A percentile compares a stretch with the other conserved stretches of the same genome.
Conservation (phyloP, 371 early-diverging fungal species). For the Funneliformis caledonium region DNA sequence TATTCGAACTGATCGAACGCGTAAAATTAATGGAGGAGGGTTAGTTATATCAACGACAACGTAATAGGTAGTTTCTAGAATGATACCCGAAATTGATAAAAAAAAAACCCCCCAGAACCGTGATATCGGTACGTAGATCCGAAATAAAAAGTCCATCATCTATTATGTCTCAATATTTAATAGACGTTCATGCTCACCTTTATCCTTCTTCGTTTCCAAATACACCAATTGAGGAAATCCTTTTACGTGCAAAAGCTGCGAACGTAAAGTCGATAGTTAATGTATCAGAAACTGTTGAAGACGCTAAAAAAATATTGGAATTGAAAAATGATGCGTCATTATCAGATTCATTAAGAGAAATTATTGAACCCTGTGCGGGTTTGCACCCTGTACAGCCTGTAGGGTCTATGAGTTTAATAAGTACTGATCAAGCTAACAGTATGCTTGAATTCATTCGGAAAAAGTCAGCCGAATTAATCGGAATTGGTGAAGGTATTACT, state of each 20-base stretch:
- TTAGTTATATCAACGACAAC: too few species aligned
- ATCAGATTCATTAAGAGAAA: not conserved
- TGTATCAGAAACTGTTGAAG: constrained; percentile 29
- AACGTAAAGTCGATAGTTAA: constrained; percentile 15
- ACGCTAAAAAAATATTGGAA: constrained; percentile 7
- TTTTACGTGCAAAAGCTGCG: not conserved
- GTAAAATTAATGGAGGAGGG: not conserved
- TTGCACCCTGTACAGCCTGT: constrained; percentile 22
- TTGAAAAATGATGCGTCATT: constrained; percentile 12
- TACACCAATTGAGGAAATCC: constrained; percentile 10
- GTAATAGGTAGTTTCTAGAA: too few species aligned
- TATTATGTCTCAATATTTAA: not conserved
- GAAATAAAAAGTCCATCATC: too few species aligned
- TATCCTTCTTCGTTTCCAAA: constrained; percentile 33
- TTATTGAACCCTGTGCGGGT: constrained; percentile 32
- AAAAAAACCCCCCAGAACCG: too few species aligned
- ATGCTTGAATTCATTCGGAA: constrained; percentile 30
- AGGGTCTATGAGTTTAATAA: constrained; percentile 13
- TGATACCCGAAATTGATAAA: too few species aligned
- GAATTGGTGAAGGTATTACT: constrained; percentile 33
- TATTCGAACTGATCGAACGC: not conserved
- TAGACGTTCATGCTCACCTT: constrained; percentile 34
- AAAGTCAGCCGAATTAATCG: constrained; percentile 7
- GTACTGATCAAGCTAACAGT: constrained; percentile 2
- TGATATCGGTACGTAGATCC: too few species aligned